Conservation (phyloP, 2,329 filamentous ascomycete genomes). For the Ophiostoma sp. region DNA sequence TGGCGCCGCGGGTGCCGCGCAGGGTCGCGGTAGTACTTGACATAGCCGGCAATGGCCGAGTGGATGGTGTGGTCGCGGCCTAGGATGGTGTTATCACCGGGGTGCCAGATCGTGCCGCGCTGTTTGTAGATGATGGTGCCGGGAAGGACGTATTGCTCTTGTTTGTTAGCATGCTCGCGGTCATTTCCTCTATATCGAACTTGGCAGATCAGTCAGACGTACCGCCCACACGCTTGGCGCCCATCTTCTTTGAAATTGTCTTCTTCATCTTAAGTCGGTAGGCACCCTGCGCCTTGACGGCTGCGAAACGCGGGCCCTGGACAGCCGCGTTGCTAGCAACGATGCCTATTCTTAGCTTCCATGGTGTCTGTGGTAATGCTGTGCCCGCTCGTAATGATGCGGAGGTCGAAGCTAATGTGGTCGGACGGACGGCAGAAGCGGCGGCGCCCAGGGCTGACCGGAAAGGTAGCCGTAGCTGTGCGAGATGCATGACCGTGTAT, state of each 20-base stretch:
- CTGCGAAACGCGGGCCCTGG: conserved; percentile 49
- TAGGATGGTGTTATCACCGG: conserved; percentile 92
- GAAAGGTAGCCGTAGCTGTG: conserved; percentile 44
- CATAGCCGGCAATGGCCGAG: conserved; percentile 77
- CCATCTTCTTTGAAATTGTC: conserved; percentile 72
- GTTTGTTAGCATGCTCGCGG: not conserved
- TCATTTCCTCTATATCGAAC: too few relatives aligned
- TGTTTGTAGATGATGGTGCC: conserved; percentile 99
- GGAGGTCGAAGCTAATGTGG: conserved; percentile 1
- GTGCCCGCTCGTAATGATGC: conserved; percentile 5
- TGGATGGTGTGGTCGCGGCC: conserved; percentile 96
- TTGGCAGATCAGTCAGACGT: conserved; percentile 33
- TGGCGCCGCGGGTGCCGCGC: conserved; percentile 74
- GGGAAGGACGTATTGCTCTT: conserved; percentile 86
- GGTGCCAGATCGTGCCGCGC: conserved; percentile 87
- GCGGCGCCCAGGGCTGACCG: conserved; percentile 34
- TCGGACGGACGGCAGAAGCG: conserved; percentile 1
- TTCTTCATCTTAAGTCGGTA: conserved; percentile 60
- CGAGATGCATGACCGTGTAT: conserved; percentile 39
- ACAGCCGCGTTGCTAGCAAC: conserved; percentile 32
- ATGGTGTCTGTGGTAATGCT: conserved; percentile 14
- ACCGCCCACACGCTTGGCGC: conserved; percentile 90
- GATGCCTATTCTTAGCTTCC: conserved; percentile 32
- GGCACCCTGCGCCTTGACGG: conserved; percentile 60
- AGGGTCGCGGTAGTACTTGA: conserved; percentile 94